Evolutionary conservation across 768 basidiomycete genomes (phyloP), one percentile per base, ranked within the genome.

Genomic region (Tremella mesenterica): DNA sequence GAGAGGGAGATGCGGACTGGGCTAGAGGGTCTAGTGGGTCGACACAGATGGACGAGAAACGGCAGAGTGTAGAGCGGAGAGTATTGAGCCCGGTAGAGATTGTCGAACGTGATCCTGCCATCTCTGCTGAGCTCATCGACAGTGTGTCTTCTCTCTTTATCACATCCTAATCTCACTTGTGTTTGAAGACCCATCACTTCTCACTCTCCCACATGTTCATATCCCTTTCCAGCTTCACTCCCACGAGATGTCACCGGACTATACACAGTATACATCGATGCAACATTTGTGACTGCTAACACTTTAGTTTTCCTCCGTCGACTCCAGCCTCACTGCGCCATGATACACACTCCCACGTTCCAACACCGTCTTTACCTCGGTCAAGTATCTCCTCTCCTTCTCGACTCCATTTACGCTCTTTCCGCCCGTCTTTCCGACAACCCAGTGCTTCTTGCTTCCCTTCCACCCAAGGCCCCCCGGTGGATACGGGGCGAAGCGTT

Each of bases 301-400:
- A n/a, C n/a, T n/a, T n/a, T 25, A 69, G 68, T 63, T 50, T 73
- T 73, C 59, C 63, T 73, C 41, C 52, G 56, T 9, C 52, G 59
- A 2, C 49, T 65, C 3, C 58, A 58, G 3, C 72, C 72, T 39
- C 64, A 64, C 36, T 45, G 50, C 13, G 49, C 60, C 20, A 73
- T 73, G 66, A 60, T 73, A 23, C 72, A 73, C 51, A 46, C 53
- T 4, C 51, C 72, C 1, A 73, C 72, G 4, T 73, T 73, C 53
- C 56, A 65, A 13, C 59, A 71, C 41, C 67, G 72, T 5, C 54
- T 63, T 9, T 71, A 68, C 52, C 61, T 64, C 26, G 48, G 50
- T 14, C 57, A 60, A 31, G 53, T 59, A 13, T 63, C 67, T 9
- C 64, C 64, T 0, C 48, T 65, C 9, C 59, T 73, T 18, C 53